phyloP scores from a whole-genome alignment of 352 stramenopile species.

The Phytophthora sp. region DNA sequence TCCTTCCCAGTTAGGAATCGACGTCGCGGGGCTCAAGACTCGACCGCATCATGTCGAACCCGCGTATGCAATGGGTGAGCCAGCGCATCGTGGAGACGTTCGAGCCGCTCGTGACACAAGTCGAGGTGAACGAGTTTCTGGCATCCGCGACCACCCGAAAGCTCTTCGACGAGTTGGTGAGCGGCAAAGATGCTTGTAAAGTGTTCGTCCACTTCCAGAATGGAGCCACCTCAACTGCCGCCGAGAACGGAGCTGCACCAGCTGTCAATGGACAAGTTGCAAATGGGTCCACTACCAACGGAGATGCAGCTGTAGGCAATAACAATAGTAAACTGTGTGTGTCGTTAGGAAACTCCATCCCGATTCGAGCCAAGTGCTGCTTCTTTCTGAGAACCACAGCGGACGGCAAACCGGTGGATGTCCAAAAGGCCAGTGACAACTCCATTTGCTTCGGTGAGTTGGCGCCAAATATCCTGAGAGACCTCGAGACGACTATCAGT shows the following conservation, averaged over 20 bases:
- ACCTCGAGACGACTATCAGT: slow-evolving; percentile 83
- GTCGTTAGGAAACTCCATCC: slow-evolving; percentile 69
- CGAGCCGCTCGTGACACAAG: slow-evolving; percentile 58
- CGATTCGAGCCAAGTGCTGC: slow-evolving; percentile 82
- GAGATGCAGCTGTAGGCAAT: slow-evolving; percentile 9
- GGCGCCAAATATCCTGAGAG: slow-evolving; percentile 80
- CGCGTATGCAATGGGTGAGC: slow-evolving; percentile 84
- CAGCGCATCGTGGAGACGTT: slow-evolving; percentile 84
- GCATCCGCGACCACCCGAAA: slow-evolving; percentile 53
- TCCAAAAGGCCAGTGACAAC: slow-evolving; percentile 79
- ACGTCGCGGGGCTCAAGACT: slow-evolving; percentile 4
- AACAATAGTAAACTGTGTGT: slow-evolving; percentile 66
- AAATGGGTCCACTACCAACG: background rate
- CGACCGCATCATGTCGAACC: slow-evolving; percentile 58
- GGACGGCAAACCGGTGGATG: slow-evolving; percentile 78
- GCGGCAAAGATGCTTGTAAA: slow-evolving; percentile 73
- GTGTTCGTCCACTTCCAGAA: slow-evolving; percentile 81
- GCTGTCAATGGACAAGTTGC: background rate
- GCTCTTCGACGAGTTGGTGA: slow-evolving; percentile 77
- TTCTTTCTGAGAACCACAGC: slow-evolving; percentile 81
- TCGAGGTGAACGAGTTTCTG: slow-evolving; percentile 76
- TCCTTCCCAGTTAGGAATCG: slow-evolving; percentile 30
- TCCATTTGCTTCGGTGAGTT: slow-evolving; percentile 86
- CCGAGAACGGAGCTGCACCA: slow-evolving; percentile 7
- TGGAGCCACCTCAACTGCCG: background rate